Evolutionary conservation across 139 green algal species (phyloP), one percentile per base, ranked within the genome.

Genomic region (Marvania coccoides): DNA sequence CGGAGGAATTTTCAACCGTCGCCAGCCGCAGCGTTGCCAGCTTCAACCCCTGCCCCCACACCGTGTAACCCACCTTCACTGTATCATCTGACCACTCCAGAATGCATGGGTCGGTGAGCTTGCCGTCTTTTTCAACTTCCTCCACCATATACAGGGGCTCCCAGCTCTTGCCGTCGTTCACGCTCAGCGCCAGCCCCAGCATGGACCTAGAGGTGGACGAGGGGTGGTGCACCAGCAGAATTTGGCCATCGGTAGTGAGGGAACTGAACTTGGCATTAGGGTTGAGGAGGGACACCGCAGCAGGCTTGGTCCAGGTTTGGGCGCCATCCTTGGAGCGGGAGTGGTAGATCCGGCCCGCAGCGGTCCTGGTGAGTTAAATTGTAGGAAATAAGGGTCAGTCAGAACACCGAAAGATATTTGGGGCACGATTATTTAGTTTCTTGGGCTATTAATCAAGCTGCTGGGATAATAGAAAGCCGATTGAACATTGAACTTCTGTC

Each of bases 221-320:
- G 61, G 57, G 39, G 62, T 77, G 65, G 70, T 76, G 65, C 24
- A 54, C 69, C 6, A 29, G 57, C 30, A 76, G 51, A 23, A 76
- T 71, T 34, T 72, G 53, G 15, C 47, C 51, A 28, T 67, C 67
- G 15, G 66, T 59, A 4, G 47, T 56, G 35, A 71, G 13, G 2
- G 61, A 63, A 6, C 30, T 28, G 10, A 79, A 40, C 37, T 65
- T 72, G n/a, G 59, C 35, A 62, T 79, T 79, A 28, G 72, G 72
- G 72, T 79, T 79, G 38, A 58, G 67, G 31, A 79, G 58, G 23
- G 56, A 48, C 31, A 35, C 62, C 33, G 39, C 5, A 19, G 34
- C 12, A 10, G 72, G 46, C 5, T 38, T 31, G 24, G 31, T 55
- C 74, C 74, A 81, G 34, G 46, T 75, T 33, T 23, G 38, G 14